Base-by-base conservation (phyloP, 108 stramenopile species). In the Schizochytrium sp. region DNA sequence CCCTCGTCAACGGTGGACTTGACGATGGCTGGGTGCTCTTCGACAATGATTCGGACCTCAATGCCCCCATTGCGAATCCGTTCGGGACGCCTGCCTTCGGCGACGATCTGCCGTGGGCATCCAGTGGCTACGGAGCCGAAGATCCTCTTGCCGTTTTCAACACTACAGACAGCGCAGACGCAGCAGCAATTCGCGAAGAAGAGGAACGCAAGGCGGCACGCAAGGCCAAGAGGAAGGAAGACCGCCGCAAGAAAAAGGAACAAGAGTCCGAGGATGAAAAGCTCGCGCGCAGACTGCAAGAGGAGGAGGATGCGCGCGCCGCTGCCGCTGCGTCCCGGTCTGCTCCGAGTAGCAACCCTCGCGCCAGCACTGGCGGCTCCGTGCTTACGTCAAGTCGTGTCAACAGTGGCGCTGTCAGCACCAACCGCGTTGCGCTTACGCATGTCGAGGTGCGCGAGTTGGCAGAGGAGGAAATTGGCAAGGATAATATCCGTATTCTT, bases 11-110 rank as follows among this genome's bases (percentile, higher is more conserved):
- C 34, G 34, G 34, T 34, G 76, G 76, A 43, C 48, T 47, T 4
- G 76, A 83, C 23, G 76, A 83, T 83, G 76, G 76, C 28, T 83
- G 76, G 76, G 76, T 83, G 14, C 51, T 83, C 45, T 83, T 83
- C 5, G 76, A 83, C 76, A 53, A 83, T 23, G 76, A 47, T 23
- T 83, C 76, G 19, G 76, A 83, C 45, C 76, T 83, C 18, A 83
- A 83, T 23, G 76, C 76, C 12, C 76, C 76, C 25, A 83, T 83
- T 34, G 45, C 48, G 6, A 83, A 83, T 23, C 76, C 76, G 51
- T 83, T 83, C 28, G 76, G 76, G 12, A 23, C 48, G n/a, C n/a
- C 48, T 12, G 45, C 76, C 25, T 83, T 53, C 5, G 51, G 19
- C 10, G 51, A 47, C 28, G 76, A 53, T 12, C 48, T 25, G 16